These are phyloP conservation scores for Meyerozyma carpophila DNA, from an alignment of 1,139 yeast genomes.

Conservation along the genomic window DNA sequence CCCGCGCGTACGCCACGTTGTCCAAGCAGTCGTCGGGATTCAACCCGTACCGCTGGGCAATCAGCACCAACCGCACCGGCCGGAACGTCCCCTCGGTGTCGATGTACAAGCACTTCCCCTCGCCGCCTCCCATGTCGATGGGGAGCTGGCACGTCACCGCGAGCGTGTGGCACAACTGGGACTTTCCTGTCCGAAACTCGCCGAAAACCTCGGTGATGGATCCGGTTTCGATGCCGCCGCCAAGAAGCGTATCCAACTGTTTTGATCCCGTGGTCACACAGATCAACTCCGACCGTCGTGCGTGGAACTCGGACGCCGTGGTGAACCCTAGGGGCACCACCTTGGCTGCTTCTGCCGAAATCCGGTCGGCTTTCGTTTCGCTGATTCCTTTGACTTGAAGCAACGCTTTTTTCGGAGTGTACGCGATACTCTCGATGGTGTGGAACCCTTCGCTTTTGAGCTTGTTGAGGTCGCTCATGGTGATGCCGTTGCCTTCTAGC, in stretches of 20 bases:
- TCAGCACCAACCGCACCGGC: constrained; percentile 83
- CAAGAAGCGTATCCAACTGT: constrained; percentile 84
- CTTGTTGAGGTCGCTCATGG: constrained; percentile 72
- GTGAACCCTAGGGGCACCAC: constrained; percentile 96
- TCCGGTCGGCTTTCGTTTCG: constrained; percentile 90
- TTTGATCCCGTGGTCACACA: constrained; percentile 95
- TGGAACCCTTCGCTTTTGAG: constrained; percentile 78
- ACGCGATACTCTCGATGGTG: constrained; percentile 90
- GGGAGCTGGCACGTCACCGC: constrained; percentile 98
- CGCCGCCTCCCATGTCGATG: constrained; percentile 98
- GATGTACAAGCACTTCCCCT: constrained; percentile 92
- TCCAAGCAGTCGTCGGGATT: constrained; percentile 94
- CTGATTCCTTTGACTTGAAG: constrained; percentile 84
- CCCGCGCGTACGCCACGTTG: constrained; percentile 96
- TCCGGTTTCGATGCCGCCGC: constrained; percentile 98
- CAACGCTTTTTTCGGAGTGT: constrained; percentile 75
- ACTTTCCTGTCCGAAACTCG: constrained; percentile 95
- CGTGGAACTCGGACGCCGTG: constrained; percentile 92
- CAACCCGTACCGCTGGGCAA: constrained; percentile 87
- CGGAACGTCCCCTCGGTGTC: constrained; percentile 98
- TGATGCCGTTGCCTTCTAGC: constrained; percentile 80
- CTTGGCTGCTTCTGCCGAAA: constrained; percentile 77
- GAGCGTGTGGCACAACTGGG: constrained; percentile 92
- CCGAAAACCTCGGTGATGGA: constrained; percentile 96
- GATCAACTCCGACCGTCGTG: constrained; percentile 82